phyloP scores from a whole-genome alignment of 192 early-diverging fungal species.

The Backusella sp. region DNA sequence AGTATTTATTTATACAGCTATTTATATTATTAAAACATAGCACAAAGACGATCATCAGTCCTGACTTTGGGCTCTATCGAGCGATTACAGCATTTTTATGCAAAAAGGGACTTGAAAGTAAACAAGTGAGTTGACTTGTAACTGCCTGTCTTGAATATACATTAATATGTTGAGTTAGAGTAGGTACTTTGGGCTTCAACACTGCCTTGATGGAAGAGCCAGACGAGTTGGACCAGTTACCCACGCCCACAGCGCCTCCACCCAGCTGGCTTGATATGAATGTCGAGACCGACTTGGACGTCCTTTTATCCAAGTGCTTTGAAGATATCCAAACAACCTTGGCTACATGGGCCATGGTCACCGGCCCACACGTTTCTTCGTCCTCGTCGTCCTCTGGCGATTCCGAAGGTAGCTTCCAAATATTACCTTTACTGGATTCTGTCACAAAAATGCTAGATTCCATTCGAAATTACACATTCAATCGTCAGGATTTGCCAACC shows the following conservation, averaged over 20 bases:
- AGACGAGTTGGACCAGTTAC: slow-evolving; percentile 36
- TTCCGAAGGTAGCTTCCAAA: slow-evolving; percentile 33
- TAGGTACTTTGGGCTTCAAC: slow-evolving; percentile 35
- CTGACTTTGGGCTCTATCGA: slow-evolving; percentile 54
- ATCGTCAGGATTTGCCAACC: slow-evolving; percentile 44
- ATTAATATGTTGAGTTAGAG: slow-evolving; percentile 4
- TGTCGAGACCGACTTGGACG: slow-evolving; percentile 47
- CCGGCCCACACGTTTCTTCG: slow-evolving; percentile 32
- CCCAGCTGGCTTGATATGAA: slow-evolving; percentile 41
- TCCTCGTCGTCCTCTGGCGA: not conserved
- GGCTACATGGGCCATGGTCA: slow-evolving; percentile 51
- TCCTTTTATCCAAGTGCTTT: slow-evolving; percentile 40
- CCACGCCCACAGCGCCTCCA: slow-evolving; percentile 43
- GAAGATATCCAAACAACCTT: slow-evolving; percentile 51
- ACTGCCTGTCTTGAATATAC: not conserved
- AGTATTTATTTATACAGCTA: not conserved
- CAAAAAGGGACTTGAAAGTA: slow-evolving; percentile 45
- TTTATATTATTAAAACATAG: slow-evolving; percentile 7
- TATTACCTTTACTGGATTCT: slow-evolving; percentile 45
- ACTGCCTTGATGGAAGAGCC: slow-evolving; percentile 35
- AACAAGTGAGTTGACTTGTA: slow-evolving; percentile 42
- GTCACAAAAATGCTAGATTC: slow-evolving; percentile 52
- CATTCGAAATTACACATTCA: slow-evolving; percentile 52
- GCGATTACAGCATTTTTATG: slow-evolving; percentile 56
- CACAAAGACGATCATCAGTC: slow-evolving; percentile 46